Evolutionary conservation across 352 stramenopile species (phyloP), one percentile per base, ranked within the genome.

Genomic region (Globisporangium canariense): DNA sequence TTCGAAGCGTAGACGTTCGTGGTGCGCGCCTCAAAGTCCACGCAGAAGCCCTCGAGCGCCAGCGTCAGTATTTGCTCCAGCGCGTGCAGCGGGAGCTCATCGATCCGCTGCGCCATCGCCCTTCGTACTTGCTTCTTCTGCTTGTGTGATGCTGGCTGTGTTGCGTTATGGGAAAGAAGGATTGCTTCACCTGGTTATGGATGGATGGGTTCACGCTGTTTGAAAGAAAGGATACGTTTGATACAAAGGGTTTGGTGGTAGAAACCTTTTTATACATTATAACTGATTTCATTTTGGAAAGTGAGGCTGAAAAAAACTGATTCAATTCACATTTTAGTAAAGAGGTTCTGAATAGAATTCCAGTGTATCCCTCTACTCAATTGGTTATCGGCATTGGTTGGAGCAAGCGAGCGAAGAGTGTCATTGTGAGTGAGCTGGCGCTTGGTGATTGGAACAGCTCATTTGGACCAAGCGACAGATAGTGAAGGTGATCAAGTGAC

Each of bases 61-160:
- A 62, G 40, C 18, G n/a, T n/a, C n/a, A 67, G 54, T 41, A 67
- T 18, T 2, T 62, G 52, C 30, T 59, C 30, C 51, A 67, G 52
- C 41, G 34, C 61, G 18, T 54, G 41, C 41, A 67, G 62, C 18
- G 53, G 62, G 20, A 67, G 53, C 22, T 60, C 62, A 28, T 67
- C 62, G 41, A 67, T 41, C 2, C 43, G 20, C 16, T 32, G 20
- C 11, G 30, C 36, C 10, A 38, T 32, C 20, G 36, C 52, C 49
- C 14, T 40, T 16, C 34, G 32, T 7, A 2, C 47, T 1, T 8
- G 8, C 20, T 45, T 40, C 36, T 11, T 41, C 36, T 41, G n/a
- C 6, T 38, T 38, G 3, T 38, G 2, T 50, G n/a, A 25, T 8
- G 11, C 14, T 47, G 14, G 14, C 18, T n/a, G 14, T n/a, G n/a